Evolutionary conservation across 768 basidiomycete genomes (phyloP).

Genomic region (Grammothele lineata): DNA sequence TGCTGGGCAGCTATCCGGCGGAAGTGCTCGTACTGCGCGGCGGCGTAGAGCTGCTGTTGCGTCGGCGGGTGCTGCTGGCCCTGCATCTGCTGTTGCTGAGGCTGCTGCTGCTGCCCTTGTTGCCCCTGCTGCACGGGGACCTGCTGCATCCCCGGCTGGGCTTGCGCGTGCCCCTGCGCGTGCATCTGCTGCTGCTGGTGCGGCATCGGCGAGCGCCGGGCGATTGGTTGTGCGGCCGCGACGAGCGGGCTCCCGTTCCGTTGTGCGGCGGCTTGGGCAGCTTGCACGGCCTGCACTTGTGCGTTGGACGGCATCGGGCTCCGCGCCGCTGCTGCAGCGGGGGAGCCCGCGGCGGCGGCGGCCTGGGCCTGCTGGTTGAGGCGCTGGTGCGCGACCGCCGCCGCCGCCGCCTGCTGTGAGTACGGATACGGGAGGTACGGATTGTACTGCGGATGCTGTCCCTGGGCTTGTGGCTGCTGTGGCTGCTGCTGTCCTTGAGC

Average conservation of each 20-base stretch:
- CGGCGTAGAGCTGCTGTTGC: conserved; percentile 4
- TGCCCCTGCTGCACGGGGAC: too few species aligned
- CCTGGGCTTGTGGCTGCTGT: neutral
- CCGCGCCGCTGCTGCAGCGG: neutral
- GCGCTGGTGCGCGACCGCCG: neutral
- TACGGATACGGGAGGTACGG: too few species aligned
- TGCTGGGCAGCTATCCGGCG: neutral
- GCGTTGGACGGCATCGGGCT: neutral
- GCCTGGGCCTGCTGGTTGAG: conserved; percentile 2
- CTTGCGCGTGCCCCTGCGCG: conserved; percentile 18
- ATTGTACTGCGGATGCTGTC: too few species aligned
- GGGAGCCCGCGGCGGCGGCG: too few species aligned
- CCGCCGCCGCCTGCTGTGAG: too few species aligned
- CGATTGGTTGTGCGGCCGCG: conserved; percentile 5
- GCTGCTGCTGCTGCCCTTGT: conserved; percentile 4
- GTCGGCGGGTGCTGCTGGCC: conserved; percentile 19
- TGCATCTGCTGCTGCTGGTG: too few species aligned
- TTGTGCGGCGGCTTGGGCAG: neutral
- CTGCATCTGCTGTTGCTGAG: conserved; percentile 18
- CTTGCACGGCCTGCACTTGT: neutral
- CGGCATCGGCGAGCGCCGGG: conserved; percentile 16
- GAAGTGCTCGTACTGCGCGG: conserved; percentile 9
- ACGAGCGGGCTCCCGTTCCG: neutral
- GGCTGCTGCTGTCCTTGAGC: neutral
- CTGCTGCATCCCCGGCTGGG: conserved; percentile 1